Conservation (phyloP, 768 basidiomycete genomes). For the Candolleomyces aberdarensis region DNA sequence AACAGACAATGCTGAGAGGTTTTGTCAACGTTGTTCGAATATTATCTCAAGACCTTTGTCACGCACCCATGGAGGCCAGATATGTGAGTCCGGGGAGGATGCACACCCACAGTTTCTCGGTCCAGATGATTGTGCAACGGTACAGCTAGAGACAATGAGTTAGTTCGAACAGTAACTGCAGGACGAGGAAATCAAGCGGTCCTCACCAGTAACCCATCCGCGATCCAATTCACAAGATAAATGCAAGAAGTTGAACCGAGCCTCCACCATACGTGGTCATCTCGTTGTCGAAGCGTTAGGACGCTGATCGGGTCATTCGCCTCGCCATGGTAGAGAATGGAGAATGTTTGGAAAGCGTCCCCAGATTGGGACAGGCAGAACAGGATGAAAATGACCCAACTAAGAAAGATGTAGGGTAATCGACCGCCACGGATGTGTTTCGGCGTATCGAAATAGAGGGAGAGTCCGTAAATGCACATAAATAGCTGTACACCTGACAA, state of each 20-base stretch:
- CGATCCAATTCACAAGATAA: not conserved
- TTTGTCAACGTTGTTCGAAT: not conserved
- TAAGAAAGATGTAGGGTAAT: not conserved
- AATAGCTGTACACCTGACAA: constrained; percentile 7
- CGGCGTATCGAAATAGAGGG: constrained; percentile 5
- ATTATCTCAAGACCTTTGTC: not conserved
- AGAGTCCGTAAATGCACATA: constrained; percentile 5
- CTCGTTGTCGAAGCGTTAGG: not conserved
- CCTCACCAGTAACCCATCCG: constrained; percentile 4
- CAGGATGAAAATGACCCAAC: constrained; percentile 1
- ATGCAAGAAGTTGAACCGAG: not conserved
- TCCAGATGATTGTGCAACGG: constrained; percentile 4
- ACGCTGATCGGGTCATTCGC: not conserved
- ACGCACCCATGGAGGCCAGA: constrained; percentile 1
- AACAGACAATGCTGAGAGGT: not conserved
- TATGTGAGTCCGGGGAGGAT: not conserved
- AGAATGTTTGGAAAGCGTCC: not conserved
- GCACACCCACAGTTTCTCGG: not conserved
- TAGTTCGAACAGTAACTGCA: not conserved
- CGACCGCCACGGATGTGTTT: not conserved
- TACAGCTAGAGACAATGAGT: not conserved
- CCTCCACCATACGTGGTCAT: not conserved
- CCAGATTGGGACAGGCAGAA: not conserved
- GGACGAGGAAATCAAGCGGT: too few relatives aligned
- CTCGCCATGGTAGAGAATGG: not conserved